These are phyloP conservation scores for Crassisporium funariophilum DNA, from an alignment of 768 basidiomycete genomes.

Conservation along the genomic window DNA sequence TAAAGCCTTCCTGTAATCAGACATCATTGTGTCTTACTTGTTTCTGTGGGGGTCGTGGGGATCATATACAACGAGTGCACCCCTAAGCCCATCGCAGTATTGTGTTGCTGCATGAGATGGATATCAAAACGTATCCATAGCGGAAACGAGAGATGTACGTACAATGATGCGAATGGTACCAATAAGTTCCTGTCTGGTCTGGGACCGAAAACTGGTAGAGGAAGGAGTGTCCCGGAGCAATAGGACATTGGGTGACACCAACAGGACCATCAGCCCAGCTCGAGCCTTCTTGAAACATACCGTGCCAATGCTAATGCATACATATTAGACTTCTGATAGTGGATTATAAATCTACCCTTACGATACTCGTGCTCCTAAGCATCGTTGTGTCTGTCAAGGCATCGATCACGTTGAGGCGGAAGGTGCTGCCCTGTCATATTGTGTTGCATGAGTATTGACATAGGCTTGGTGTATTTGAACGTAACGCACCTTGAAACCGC, in stretches of 20 bases:
- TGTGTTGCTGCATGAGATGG: constrained; percentile 36
- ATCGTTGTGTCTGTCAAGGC: constrained; percentile 38
- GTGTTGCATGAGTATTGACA: not conserved
- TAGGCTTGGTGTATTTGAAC: not conserved
- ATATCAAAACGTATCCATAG: not conserved
- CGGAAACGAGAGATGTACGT: not conserved
- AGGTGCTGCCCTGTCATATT: constrained; percentile 24
- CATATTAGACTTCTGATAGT: constrained; percentile 47
- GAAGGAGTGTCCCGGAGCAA: constrained; percentile 39
- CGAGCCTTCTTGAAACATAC: constrained; percentile 37
- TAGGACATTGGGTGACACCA: constrained; percentile 44
- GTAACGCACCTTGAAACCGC: constrained; percentile 22
- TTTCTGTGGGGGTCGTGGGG: constrained; percentile 24
- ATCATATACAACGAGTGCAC: constrained; percentile 30
- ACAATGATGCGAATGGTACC: constrained; percentile 46
- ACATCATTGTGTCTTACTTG: constrained; percentile 9
- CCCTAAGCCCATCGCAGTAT: constrained; percentile 61
- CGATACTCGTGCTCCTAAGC: constrained; percentile 39
- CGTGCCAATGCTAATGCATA: constrained; percentile 45
- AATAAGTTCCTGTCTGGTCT: constrained; percentile 47
- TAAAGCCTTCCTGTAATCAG: not conserved
- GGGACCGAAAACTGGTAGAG: constrained; percentile 19
- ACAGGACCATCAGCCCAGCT: constrained; percentile 43
- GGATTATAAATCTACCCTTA: not conserved
- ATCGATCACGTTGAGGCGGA: constrained; percentile 46